phyloP scores from a whole-genome alignment of 2,329 filamentous ascomycete genomes.

The Aspergillus fructus region DNA sequence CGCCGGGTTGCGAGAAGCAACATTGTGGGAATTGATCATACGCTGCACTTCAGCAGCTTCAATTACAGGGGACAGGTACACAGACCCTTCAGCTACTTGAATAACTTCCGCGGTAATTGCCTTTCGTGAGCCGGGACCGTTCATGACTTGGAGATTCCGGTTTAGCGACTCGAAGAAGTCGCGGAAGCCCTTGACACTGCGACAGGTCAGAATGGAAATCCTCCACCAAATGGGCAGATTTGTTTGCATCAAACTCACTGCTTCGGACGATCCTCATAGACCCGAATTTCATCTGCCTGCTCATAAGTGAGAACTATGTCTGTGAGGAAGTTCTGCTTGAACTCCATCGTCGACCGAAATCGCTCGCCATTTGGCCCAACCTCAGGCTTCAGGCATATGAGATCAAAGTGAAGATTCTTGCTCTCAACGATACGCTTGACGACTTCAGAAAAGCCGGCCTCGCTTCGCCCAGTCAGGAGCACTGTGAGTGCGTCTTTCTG shows the following conservation, averaged over 20 bases:
- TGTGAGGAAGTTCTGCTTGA: conserved; percentile 84
- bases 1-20: conserved; percentile 28
- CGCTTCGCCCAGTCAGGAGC: conserved; percentile 81
- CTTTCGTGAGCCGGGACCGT: conserved; percentile 52
- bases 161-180: conserved; percentile 83
- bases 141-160: conserved; percentile 49
- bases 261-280: conserved; percentile 64
- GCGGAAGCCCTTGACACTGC: conserved; percentile 73
- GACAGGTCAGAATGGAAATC: conserved; percentile 16
- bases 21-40: conserved; percentile 86
- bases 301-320: conserved; percentile 83
- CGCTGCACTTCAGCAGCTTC: conserved; percentile 84
- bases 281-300: conserved; percentile 73
- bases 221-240: not conserved
- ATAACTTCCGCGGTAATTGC: conserved; percentile 78
- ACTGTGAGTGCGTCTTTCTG: conserved; percentile 84
- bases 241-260: conserved; percentile 44
- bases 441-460: conserved; percentile 72
- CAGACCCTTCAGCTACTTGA: conserved; percentile 75
- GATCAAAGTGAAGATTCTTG: conserved; percentile 80
- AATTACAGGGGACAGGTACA: conserved; percentile 70
- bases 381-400: conserved; percentile 82
- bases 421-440: conserved; percentile 77
- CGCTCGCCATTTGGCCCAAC: conserved; percentile 76
- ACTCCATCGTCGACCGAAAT: conserved; percentile 81